Percentiles rank a stretch among this genome's conserved stretches.
Conservation (phyloP, 805 yeast genomes). For the Hanseniaspora mollemarum region DNA sequence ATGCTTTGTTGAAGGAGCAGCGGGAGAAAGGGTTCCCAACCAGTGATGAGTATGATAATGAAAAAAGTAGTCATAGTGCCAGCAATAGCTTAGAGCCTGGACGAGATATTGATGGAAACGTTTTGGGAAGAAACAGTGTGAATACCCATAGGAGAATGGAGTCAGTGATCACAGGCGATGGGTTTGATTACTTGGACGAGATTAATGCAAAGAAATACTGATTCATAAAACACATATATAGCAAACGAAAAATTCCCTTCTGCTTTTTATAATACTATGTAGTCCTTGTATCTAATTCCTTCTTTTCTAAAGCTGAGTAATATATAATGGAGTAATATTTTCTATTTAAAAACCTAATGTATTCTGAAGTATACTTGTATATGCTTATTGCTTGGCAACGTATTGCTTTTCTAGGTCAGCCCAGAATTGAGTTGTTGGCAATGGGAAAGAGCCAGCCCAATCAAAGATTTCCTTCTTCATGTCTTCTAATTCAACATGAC, state of each 20-base stretch:
- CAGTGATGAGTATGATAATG: slow-evolving; percentile 1
- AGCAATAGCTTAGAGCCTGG: background rate
- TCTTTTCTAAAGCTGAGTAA: background rate
- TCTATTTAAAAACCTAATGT: background rate
- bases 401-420: slow-evolving; percentile 14
- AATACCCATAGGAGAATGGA: slow-evolving; percentile 10
- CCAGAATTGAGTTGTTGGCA: slow-evolving; percentile 29
- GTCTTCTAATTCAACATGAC: slow-evolving; percentile 53
- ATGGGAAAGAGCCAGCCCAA: slow-evolving; percentile 87
- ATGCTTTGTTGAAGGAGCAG: slow-evolving; percentile 7
- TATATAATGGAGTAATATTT: background rate
- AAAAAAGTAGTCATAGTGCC: background rate
- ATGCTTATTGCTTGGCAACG: slow-evolving; percentile 10
- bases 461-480: slow-evolving; percentile 67
- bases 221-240: background rate
- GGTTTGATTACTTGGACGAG: slow-evolving; percentile 12
- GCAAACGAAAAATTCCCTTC: background rate
- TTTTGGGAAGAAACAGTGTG: slow-evolving; percentile 11
- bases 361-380: background rate
- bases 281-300: background rate
- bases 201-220: slow-evolving; percentile 13
- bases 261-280: background rate
- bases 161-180: slow-evolving; percentile 7
- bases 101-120: slow-evolving; percentile 13
- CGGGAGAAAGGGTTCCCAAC: slow-evolving; percentile 15